These are phyloP conservation scores for Bassia scoparia DNA, from an alignment of 148 eudicot genomes.

Conservation along the genomic window DNA sequence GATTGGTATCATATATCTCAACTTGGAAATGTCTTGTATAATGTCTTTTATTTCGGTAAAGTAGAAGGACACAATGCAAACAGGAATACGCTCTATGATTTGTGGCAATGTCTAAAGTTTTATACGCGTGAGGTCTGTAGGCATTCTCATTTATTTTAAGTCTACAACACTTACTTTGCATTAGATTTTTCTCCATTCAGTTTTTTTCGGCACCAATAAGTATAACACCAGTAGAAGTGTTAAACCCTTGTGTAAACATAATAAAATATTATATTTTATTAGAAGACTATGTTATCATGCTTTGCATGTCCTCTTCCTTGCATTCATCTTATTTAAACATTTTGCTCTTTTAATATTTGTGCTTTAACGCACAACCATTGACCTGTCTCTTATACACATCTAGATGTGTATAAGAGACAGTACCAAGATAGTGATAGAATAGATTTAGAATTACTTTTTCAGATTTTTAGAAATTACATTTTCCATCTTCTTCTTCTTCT, in stretches of 20 bases:
- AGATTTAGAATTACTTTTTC: too few relatives aligned
- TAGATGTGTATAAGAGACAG: too few relatives aligned
- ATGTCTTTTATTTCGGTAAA: not conserved
- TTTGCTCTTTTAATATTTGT: too few relatives aligned
- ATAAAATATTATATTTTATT: not conserved
- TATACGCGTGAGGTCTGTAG: too few relatives aligned
- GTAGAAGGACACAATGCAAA: not conserved
- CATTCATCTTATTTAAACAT: not conserved
- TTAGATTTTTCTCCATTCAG: not conserved
- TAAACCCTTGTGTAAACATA: not conserved
- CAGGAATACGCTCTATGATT: not conserved
- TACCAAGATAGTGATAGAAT: too few relatives aligned
- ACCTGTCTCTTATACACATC: not conserved
- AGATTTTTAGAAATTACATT: too few relatives aligned
- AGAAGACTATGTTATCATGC: not conserved
- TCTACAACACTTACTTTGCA: not conserved
- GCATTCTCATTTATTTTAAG: too few relatives aligned
- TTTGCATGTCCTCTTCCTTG: not conserved
- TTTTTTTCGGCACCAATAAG: not conserved
- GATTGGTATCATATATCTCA: not conserved
- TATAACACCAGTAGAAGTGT: not conserved
- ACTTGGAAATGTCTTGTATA: not conserved
- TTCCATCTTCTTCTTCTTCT: too few relatives aligned
- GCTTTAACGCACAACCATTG: not conserved
- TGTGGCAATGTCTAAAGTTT: not conserved